Evolutionary conservation across 148 eudicot genomes (phyloP).

Genomic region (Dysphania ambrosioides): DNA sequence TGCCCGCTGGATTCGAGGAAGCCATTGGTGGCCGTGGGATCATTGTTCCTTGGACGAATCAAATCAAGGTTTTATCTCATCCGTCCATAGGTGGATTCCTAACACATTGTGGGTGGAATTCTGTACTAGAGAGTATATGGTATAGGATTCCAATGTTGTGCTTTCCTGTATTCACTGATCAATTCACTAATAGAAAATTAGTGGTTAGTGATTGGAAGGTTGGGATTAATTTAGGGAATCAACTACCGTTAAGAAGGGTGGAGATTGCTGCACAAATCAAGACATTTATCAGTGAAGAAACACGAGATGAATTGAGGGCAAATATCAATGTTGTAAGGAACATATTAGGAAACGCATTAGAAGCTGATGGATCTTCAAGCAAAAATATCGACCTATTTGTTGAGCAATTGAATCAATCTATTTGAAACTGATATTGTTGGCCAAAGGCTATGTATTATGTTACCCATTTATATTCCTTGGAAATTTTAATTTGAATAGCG

Average conservation of each 20-base stretch:
- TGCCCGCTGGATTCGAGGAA: constrained; percentile 51
- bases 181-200: constrained; percentile 60
- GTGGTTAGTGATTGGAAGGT: constrained; percentile 73
- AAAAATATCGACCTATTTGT: constrained; percentile 39
- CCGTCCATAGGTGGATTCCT: constrained; percentile 56
- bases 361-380: constrained; percentile 45
- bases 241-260: constrained; percentile 19
- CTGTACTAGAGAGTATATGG: constrained; percentile 66
- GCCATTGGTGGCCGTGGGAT: constrained; percentile 37
- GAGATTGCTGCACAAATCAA: constrained; percentile 42
- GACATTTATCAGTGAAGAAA: constrained; percentile 36
- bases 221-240: constrained; percentile 50
- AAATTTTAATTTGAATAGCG: too few species aligned
- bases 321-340: constrained; percentile 28
- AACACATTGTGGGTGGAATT: constrained; percentile 83
- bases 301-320: constrained; percentile 20
- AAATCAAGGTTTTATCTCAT: constrained; percentile 43
- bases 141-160: constrained; percentile 55
- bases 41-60: constrained; percentile 64
- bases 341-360: constrained; percentile 34
- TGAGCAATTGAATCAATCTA: constrained; percentile 23
- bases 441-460: too few species aligned
- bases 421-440: background rate
- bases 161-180: constrained; percentile 61
- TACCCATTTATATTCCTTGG: too few species aligned